Evolutionary conservation across 371 early-diverging fungal species (phyloP), one percentile per base, ranked within the genome.

Genomic region (Syncephalastrum monosporum): DNA sequence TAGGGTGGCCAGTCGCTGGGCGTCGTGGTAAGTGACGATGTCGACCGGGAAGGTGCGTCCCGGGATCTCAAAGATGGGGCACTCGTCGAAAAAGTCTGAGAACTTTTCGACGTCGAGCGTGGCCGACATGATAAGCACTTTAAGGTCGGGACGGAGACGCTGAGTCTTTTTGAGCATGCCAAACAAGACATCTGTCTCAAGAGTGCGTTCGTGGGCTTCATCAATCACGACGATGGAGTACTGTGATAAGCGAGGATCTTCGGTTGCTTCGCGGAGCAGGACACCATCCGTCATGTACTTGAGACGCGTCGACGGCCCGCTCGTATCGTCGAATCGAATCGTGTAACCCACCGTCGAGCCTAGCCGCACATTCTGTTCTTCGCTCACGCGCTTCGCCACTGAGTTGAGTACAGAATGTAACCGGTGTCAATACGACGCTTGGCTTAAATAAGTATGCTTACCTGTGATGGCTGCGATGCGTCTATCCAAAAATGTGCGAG

Each of bases 141-240:
- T 89, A 8, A 93, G 74, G 27, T 79, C 79, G 5, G 74, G 72
- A n/a, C 82, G 67, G 50, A 75, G 41, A 29, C 71, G 56, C 59
- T 71, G 79, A 46, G 85, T 80, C 61, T 83, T 61, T 57, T 89
- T 88, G 42, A 96, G 68, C 42, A 95, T 70, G 3, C 95, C 96
- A 65, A 99, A 87, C 4, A 97, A 64, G 6, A 99, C 82, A 61
- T 99, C 99, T 0, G 97, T 96, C 56, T 96, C 94, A 1, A 95
- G 72, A 0, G 88, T 90, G 47, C 98, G 83, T 74, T 99, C 99
- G 69, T 99, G 99, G 1, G 97, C 96, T 77, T 97, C 98, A 67
- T 97, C 98, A 14, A 93, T 81, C 10, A 94, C 69, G 17, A 99
- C 82, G 7, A 90, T 71, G 25, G 88, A 86, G 55, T 93, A 94